phyloP scores from a whole-genome alignment of 192 early-diverging fungal genomes.

The Linnemannia exigua region DNA sequence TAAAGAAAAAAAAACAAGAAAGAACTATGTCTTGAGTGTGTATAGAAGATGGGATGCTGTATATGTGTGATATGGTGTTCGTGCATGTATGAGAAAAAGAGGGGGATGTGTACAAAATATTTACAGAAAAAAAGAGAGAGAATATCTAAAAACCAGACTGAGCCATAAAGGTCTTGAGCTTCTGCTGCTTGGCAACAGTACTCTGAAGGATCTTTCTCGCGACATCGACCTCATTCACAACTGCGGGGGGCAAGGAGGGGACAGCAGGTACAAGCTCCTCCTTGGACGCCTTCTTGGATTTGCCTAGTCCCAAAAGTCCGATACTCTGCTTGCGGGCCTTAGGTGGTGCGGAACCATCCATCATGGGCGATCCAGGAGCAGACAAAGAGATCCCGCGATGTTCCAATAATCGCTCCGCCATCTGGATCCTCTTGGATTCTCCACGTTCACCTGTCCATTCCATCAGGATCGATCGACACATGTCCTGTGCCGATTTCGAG shows the following conservation, averaged over 20 bases:
- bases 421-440: constrained; percentile 39
- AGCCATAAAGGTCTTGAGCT: constrained; percentile 48
- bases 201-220: constrained; percentile 41
- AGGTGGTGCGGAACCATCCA: not conserved
- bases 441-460: constrained; percentile 52
- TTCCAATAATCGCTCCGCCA: constrained; percentile 49
- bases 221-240: constrained; percentile 35
- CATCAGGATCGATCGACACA: constrained; percentile 38
- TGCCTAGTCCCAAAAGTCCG: constrained; percentile 37
- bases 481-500: constrained; percentile 34
- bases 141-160: constrained; percentile 40
- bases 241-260: constrained; percentile 24
- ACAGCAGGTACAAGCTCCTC: constrained; percentile 21
- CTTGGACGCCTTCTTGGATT: constrained; percentile 40
- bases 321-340: constrained; percentile 51
- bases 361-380: not conserved
- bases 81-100: not conserved
- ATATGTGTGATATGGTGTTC: not conserved
- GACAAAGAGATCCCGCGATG: constrained; percentile 21
- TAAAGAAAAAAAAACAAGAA: not conserved
- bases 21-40: not conserved
- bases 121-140: not conserved
- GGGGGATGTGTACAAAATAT: not conserved
- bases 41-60: not conserved
- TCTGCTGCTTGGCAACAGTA: constrained; percentile 47